phyloP scores from a whole-genome alignment of 2,329 filamentous ascomycete species.

The Lojkania enalia region DNA sequence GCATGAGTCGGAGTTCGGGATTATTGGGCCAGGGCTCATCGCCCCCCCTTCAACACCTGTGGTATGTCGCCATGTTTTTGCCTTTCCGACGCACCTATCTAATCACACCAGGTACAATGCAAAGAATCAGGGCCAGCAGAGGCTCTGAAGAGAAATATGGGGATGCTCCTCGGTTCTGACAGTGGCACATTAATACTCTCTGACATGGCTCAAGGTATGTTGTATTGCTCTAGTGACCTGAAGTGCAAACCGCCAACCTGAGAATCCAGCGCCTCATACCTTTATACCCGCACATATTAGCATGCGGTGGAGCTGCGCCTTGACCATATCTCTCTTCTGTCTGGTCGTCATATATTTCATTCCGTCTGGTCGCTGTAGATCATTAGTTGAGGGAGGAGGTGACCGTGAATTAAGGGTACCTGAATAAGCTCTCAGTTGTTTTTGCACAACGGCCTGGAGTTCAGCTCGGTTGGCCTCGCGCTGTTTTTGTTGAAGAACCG shows the following conservation, averaged over 20 bases:
- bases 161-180: no score
- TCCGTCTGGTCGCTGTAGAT: background rate
- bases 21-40: background rate
- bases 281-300: background rate
- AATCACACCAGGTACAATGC: background rate
- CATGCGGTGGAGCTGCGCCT: background rate
- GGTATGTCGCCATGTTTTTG: background rate
- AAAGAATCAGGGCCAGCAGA: background rate
- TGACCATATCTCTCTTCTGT: background rate
- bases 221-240: background rate
- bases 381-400: background rate
- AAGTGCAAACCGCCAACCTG: background rate
- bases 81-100: background rate
- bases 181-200: background rate
- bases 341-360: background rate
- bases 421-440: constrained; percentile 1
- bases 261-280: background rate
- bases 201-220: background rate
- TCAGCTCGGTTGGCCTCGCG: constrained; percentile 3
- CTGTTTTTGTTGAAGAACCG: constrained; percentile 1
- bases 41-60: background rate
- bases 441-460: constrained; percentile 2
- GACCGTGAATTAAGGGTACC: background rate
- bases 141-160: background rate
- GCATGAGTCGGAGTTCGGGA: background rate